Evolutionary conservation across 768 basidiomycete genomes (phyloP), one percentile per base, ranked within the genome.

Genomic region (Auricularia auricula-judae): DNA sequence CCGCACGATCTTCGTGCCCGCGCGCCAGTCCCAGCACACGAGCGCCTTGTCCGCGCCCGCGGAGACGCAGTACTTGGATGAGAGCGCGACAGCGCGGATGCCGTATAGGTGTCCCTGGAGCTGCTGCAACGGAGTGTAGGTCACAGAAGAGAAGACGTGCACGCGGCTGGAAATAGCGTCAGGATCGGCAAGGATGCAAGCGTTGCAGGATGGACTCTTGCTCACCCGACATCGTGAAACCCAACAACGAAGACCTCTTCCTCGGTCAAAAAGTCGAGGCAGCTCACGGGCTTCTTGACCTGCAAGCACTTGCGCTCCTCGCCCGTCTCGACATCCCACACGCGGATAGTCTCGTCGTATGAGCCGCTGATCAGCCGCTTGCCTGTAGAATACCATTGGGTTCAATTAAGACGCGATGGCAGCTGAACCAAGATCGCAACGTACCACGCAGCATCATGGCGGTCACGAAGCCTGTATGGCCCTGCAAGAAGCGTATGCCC

Each of bases 11-110:
- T 95, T 96, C 11, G 85, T 86, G 12, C 93, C 93, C 0, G 87
- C 81, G 3, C 92, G 83, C 91, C 90, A 92, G 74, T 93, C 89
- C 91, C 90, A 94, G 69, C 89, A 91, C 14, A 95, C 92, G 23
- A 86, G 74, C 0, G 83, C 85, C 70, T 87, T 86, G 67, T 87
- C 76, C 72, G 87, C 72, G 74, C 93, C 79, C 0, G 93, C 93
- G 1, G 90, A 92, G 35, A 95, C 91, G 16, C 94, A 84, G 68
- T 91, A 90, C 71, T 85, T 86, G 2, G 87, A 86, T 2, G 90
- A 91, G 35, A 96, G 80, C 0, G 92, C 91, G 29, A 95, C 91
- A 10, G 92, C 91, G 29, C 93, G 85, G 64, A 95, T 94, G 5
- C 92, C 92, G 64, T 94, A 93, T 47, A 93, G 77, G 73, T 94